Evolutionary conservation across 495 filamentous ascomycete species (phyloP).

Genomic region (Parathielavia hyrcaniae): DNA sequence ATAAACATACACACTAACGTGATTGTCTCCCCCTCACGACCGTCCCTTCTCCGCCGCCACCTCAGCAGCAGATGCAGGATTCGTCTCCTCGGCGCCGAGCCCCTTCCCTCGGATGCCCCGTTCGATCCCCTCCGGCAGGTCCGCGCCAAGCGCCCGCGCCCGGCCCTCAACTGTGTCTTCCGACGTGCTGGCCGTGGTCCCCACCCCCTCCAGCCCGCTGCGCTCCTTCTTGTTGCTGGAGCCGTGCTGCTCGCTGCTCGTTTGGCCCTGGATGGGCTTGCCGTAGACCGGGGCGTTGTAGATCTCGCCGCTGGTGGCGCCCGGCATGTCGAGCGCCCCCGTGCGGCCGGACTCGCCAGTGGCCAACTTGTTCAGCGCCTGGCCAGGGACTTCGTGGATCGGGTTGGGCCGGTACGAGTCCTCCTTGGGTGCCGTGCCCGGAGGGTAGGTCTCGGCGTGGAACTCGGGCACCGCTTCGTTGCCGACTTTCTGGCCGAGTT

Average conservation of each 20-base stretch:
- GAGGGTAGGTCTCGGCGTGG: slow-evolving; percentile 51
- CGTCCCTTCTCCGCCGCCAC: slow-evolving; percentile 39
- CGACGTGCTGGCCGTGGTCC: slow-evolving; percentile 27
- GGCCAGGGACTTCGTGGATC: slow-evolving; percentile 32
- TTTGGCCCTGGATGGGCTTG: slow-evolving; percentile 57
- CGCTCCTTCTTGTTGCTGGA: slow-evolving; percentile 46
- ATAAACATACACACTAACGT: no score
- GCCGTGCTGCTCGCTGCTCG: slow-evolving; percentile 52
- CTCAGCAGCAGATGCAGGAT: slow-evolving; percentile 43
- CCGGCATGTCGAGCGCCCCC: slow-evolving; percentile 48
- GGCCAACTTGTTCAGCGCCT: slow-evolving; percentile 38
- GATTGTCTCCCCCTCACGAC: neutral
- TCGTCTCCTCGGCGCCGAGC: slow-evolving; percentile 30
- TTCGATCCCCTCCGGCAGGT: slow-evolving; percentile 18
- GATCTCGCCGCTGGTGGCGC: slow-evolving; percentile 58
- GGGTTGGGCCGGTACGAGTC: slow-evolving; percentile 6
- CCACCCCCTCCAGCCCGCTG: slow-evolving; percentile 50
- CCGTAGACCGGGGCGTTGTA: slow-evolving; percentile 54
- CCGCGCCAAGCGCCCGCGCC: slow-evolving; percentile 22
- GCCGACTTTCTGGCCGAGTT: slow-evolving; percentile 37
- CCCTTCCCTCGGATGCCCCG: slow-evolving; percentile 4
- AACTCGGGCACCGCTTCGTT: slow-evolving; percentile 59
- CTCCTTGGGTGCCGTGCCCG: slow-evolving; percentile 50
- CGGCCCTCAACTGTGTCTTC: slow-evolving; percentile 34
- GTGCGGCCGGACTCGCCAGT: slow-evolving; percentile 26